Evolutionary conservation across 202 grass and related monocot genomes (phyloP).

Genomic region (Zoysia matrella): DNA sequence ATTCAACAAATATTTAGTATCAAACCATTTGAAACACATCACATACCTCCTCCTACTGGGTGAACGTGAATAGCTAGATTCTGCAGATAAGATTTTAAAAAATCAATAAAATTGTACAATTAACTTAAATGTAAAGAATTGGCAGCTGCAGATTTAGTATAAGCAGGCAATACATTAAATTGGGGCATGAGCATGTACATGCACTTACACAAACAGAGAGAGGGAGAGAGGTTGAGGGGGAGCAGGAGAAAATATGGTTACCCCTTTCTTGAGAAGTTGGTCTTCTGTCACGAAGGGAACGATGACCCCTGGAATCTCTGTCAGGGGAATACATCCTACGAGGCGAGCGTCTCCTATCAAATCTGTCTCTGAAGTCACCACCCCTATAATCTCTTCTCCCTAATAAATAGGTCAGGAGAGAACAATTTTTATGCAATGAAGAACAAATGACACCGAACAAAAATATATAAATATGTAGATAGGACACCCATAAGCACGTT

Average conservation of each 20-base stretch:
- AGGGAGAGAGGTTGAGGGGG: neutral
- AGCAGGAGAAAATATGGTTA: slow-evolving; percentile 34
- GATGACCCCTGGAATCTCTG: slow-evolving; percentile 70
- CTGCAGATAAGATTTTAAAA: slow-evolving; percentile 52
- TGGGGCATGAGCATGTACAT: too few relatives aligned
- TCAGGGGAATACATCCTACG: slow-evolving; percentile 72
- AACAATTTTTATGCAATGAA: slow-evolving; percentile 34
- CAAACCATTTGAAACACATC: slow-evolving; percentile 26
- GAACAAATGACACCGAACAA: neutral
- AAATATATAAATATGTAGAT: slow-evolving; percentile 40
- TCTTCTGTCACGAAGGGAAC: slow-evolving; percentile 55
- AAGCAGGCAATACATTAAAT: neutral
- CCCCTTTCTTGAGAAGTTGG: slow-evolving; percentile 76
- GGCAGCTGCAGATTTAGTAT: slow-evolving; percentile 7
- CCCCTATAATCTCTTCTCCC: slow-evolving; percentile 78
- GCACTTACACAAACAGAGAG: neutral
- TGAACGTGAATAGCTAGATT: slow-evolving; percentile 80
- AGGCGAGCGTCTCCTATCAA: slow-evolving; percentile 85
- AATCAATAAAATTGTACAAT: neutral
- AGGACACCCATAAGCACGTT: slow-evolving; percentile 52
- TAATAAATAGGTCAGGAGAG: slow-evolving; percentile 48
- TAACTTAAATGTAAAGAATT: slow-evolving; percentile 13
- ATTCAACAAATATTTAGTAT: slow-evolving; percentile 28
- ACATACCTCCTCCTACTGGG: slow-evolving; percentile 71
- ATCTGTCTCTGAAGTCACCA: slow-evolving; percentile 67